Conservation (phyloP, 371 early-diverging fungal species). For the Mycotypha africana region DNA sequence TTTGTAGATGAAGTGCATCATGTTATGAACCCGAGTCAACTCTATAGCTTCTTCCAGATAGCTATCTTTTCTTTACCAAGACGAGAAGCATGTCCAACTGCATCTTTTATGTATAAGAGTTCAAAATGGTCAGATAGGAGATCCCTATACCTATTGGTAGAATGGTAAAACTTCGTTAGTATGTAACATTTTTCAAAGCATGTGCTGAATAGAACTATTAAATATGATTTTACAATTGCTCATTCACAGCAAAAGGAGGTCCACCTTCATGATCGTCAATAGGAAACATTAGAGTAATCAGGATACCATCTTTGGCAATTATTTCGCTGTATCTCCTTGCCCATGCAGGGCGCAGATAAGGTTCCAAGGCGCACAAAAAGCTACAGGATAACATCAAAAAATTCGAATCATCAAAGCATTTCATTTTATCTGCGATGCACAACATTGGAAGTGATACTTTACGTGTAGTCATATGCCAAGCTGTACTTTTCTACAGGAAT, state of each 20-base stretch:
- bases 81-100: slow-evolving; percentile 45
- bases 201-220: neutral
- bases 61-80: slow-evolving; percentile 54
- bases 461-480: slow-evolving; percentile 85
- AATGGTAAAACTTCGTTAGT: too few relatives aligned
- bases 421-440: too few relatives aligned
- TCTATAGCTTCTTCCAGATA: slow-evolving; percentile 46
- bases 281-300: slow-evolving; percentile 83
- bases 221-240: slow-evolving; percentile 35
- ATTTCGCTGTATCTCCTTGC: slow-evolving; percentile 65
- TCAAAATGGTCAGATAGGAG: slow-evolving; percentile 52
- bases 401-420: neutral
- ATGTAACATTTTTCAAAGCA: too few relatives aligned
- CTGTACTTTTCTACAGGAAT: slow-evolving; percentile 54
- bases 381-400: slow-evolving; percentile 36
- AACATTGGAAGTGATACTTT: too few relatives aligned
- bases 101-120: slow-evolving; percentile 50
- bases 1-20: too few relatives aligned
- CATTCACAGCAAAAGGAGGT: slow-evolving; percentile 63
- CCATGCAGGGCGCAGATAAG: slow-evolving; percentile 65
- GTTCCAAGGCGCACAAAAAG: slow-evolving; percentile 83
- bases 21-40: too few relatives aligned
- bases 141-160: slow-evolving; percentile 30
- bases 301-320: slow-evolving; percentile 65
- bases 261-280: slow-evolving; percentile 49